Evolutionary conservation across 495 filamentous ascomycete species (phyloP), one percentile per base, ranked within the genome.

Genomic region (Penicillium fimorum): DNA sequence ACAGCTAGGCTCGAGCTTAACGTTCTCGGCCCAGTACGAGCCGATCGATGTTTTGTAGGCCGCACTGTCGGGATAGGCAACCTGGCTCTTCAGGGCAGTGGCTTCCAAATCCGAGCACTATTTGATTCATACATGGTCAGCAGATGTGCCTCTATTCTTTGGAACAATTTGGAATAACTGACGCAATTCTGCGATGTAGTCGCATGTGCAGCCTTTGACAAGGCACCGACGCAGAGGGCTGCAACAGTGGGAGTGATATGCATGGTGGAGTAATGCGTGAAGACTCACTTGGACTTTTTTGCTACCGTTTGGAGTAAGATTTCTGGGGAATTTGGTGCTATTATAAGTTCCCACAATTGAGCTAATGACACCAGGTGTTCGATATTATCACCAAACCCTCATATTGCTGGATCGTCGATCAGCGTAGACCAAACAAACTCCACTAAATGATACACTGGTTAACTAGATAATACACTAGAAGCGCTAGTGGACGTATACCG

Each of bases 21-120:
- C 69, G 47, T 73, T 69, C 20, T 57, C 57, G 38, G 70, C 68
- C 53, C 61, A 76, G 55, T 71, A 72, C 1, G 69, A 66, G 9
- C 46, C 30, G 17, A 66, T 48, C 29, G 60, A 66, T n/a, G 41
- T 24, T 13, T 56, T 53, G 50, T 69, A 71, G 10, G 48, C 47
- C 9, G 44, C 27, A 33, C 22, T 47, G 27, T 60, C 15, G n/a
- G 62, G 58, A 38, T 46, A 59, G 33, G 56, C 20, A 41, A 70
- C 56, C 45, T 61, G 51, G 47, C n/a, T 24, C 11, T 11, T 22
- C 4, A 56, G 24, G 18, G 38, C 11, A 24, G 11, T 43, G 9
- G 40, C 50, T 32, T 27, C 17, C 17, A 53, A 24, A 24, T 40
- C 37, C 4, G 50, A 12, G 20, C 50, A 53, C 50, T 53, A 24